Evolutionary conservation across 768 basidiomycete species (phyloP).

Genomic region (Leccinum subtestaceum): DNA sequence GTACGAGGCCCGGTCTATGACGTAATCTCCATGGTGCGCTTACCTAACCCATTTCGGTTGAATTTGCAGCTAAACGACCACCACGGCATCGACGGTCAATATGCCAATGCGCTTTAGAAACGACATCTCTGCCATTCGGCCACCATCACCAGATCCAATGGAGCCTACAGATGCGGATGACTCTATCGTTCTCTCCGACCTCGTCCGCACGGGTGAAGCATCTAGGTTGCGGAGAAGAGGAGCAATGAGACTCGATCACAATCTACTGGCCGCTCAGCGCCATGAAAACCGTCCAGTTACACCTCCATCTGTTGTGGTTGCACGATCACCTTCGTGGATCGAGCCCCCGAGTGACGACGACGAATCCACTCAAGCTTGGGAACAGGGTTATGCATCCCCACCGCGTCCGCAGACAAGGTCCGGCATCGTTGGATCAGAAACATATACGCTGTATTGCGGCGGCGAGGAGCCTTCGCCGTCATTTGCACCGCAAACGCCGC

Average conservation of each 20-base stretch:
- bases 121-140: conserved; percentile 5
- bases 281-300: conserved; percentile 24
- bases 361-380: conserved; percentile 33
- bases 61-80: conserved; percentile 23
- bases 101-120: conserved; percentile 34
- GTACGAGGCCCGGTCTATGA: background rate
- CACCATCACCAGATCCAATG: conserved; percentile 16
- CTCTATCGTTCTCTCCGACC: conserved; percentile 68
- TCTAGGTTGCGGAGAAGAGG: conserved; percentile 72
- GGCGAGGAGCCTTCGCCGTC: conserved; percentile 25
- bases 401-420: conserved; percentile 24
- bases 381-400: conserved; percentile 31
- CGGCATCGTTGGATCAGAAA: conserved; percentile 14
- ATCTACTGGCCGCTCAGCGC: conserved; percentile 27
- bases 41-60: conserved; percentile 11
- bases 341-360: conserved; percentile 33
- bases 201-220: conserved; percentile 71
- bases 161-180: conserved; percentile 56
- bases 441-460: conserved; percentile 43
- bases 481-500: conserved; percentile 2
- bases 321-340: conserved; percentile 34
- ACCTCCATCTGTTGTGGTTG: conserved; percentile 28
- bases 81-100: conserved; percentile 18
- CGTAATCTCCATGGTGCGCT: background rate
- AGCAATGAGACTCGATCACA: conserved; percentile 62